These are phyloP conservation scores for Epichloe brachyelytri DNA, from an alignment of 2,329 filamentous ascomycete genomes.

Conservation along the genomic window DNA sequence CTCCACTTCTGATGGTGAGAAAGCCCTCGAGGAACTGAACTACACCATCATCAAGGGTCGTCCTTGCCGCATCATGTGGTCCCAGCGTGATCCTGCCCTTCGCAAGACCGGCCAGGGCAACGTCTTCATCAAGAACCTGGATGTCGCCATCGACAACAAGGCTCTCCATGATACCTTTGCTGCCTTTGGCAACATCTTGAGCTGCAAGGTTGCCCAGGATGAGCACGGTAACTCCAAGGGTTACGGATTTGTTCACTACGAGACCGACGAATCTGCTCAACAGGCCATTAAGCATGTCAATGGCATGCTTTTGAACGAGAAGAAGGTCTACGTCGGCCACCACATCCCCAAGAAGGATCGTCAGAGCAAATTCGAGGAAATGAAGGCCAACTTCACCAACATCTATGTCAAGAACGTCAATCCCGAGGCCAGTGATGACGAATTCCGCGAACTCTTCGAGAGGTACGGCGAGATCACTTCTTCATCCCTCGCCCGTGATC, in stretches of 20 bases:
- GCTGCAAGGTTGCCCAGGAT: slow-evolving; percentile 98
- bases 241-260: slow-evolving; percentile 98
- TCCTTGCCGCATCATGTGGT: slow-evolving; percentile 99
- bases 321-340: slow-evolving; percentile 99
- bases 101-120: slow-evolving; percentile 99
- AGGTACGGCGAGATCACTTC: slow-evolving; percentile 90
- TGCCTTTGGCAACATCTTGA: slow-evolving; percentile 96
- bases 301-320: slow-evolving; percentile 98
- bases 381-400: slow-evolving; percentile 99
- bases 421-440: slow-evolving; percentile 72
- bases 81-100: slow-evolving; percentile 94
- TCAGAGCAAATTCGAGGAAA: slow-evolving; percentile 99
- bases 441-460: slow-evolving; percentile 90
- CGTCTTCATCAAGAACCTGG: slow-evolving; percentile 99
- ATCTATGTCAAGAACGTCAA: slow-evolving; percentile 99
- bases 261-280: slow-evolving; percentile 92
- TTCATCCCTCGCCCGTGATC: slow-evolving; percentile 79
- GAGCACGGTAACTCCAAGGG: slow-evolving; percentile 95
- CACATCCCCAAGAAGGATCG: slow-evolving; percentile 99
- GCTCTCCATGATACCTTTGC: slow-evolving; percentile 98
- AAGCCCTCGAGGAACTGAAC: slow-evolving; percentile 97
- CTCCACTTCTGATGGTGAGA: slow-evolving; percentile 89
- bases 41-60: slow-evolving; percentile 98
- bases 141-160: slow-evolving; percentile 99
- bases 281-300: slow-evolving; percentile 99